A percentile compares a stretch with the other conserved stretches of the same genome.
Conservation (phyloP, 495 filamentous ascomycete species). For the Chaetomidium leptoderma region DNA sequence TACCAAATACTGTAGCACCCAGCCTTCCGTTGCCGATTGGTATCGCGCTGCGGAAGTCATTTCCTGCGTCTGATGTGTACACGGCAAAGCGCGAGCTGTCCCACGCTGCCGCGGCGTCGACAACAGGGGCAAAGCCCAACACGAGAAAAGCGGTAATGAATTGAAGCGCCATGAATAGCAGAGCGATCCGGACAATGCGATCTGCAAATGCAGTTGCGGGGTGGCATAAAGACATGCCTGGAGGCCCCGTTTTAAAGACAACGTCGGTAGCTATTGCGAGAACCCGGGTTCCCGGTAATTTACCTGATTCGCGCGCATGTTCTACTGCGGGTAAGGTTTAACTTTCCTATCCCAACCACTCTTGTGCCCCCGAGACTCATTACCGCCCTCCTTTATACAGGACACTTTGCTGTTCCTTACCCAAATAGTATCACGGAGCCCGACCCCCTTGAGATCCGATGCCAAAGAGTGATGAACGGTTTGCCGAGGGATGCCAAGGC, state of each 20-base stretch:
- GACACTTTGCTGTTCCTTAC: too few relatives aligned
- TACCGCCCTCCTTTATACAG: too few relatives aligned
- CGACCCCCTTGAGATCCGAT: too few relatives aligned
- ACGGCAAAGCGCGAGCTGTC: background rate
- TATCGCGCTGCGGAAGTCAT: background rate
- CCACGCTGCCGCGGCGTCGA: background rate
- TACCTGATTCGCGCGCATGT: background rate
- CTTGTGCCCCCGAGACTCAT: too few relatives aligned
- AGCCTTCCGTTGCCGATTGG: constrained; percentile 2
- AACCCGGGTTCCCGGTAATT: background rate
- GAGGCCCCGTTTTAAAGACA: background rate
- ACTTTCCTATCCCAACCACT: too few relatives aligned
- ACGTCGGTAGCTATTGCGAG: background rate
- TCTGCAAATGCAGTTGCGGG: background rate
- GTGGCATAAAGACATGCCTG: background rate
- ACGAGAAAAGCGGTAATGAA: background rate
- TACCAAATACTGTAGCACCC: background rate
- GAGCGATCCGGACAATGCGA: background rate
- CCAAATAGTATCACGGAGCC: too few relatives aligned
- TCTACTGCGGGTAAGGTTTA: background rate
- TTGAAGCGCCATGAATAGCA: too few relatives aligned
- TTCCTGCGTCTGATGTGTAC: background rate
- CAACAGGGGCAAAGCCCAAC: background rate
- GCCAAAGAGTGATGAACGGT: too few relatives aligned
- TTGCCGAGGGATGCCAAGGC: too few relatives aligned